A percentile compares a stretch with the other conserved stretches of the same genome.
Evolutionary conservation across 345 rosid species (phyloP).

Genomic region (Gossypioides kirkii): DNA sequence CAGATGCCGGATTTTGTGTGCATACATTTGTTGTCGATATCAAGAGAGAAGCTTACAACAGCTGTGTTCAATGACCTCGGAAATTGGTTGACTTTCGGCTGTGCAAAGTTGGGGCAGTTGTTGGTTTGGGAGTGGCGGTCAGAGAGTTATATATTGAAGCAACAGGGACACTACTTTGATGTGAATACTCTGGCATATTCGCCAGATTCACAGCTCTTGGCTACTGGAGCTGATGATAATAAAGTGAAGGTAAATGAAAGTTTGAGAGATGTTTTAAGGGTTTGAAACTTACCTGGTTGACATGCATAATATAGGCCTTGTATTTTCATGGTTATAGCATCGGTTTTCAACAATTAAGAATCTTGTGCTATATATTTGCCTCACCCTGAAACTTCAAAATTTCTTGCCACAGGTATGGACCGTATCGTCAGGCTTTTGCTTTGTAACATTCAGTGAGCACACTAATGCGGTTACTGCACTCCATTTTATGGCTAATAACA

Average conservation of each 20-base stretch:
- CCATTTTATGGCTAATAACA: slow-evolving; percentile 91
- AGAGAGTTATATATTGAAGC: slow-evolving; percentile 91
- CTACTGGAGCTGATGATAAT: slow-evolving; percentile 96
- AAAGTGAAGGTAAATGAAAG: slow-evolving; percentile 75
- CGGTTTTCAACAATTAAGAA: neutral
- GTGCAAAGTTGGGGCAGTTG: slow-evolving; percentile 89
- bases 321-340: neutral
- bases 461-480: slow-evolving; percentile 91
- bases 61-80: slow-evolving; percentile 83
- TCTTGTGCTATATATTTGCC: slow-evolving; percentile 10
- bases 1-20: slow-evolving; percentile 97
- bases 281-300: neutral
- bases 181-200: slow-evolving; percentile 86
- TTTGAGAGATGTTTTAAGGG: neutral
- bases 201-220: slow-evolving; percentile 87
- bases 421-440: slow-evolving; percentile 89
- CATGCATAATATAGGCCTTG: neutral
- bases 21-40: slow-evolving; percentile 72
- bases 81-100: slow-evolving; percentile 92
- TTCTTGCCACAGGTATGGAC: slow-evolving; percentile 74
- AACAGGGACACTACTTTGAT: slow-evolving; percentile 97
- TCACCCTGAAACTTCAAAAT: slow-evolving; percentile 10
- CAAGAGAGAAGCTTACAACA: slow-evolving; percentile 82
- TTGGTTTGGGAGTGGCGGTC: slow-evolving; percentile 98
- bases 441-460: slow-evolving; percentile 91